Percentiles rank a stretch among this genome's conserved stretches.
Conservation (phyloP, 2,329 filamentous ascomycete genomes). For the Phoma sp. region DNA sequence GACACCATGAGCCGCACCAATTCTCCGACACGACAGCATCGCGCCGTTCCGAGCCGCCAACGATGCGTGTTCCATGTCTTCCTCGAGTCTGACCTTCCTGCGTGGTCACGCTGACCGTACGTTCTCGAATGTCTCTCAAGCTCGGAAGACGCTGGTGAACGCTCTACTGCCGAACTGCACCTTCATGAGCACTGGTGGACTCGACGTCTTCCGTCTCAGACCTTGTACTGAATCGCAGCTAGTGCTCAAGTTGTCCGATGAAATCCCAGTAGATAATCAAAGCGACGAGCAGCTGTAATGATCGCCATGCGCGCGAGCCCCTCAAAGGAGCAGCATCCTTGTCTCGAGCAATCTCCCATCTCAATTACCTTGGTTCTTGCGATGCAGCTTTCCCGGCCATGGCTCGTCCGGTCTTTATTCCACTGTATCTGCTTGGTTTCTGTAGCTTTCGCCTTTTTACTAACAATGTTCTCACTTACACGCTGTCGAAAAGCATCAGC, state of each 20-base stretch:
- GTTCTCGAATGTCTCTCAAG: not conserved
- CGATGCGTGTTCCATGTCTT: not conserved
- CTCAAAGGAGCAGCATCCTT: conserved; percentile 11
- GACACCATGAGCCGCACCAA: not conserved
- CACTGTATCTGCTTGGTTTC: not conserved
- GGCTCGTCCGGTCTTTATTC: not conserved
- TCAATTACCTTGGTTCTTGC: not conserved
- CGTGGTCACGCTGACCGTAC: not conserved
- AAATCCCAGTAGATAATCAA: not conserved
- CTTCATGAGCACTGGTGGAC: not conserved
- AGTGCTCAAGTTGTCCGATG: not conserved
- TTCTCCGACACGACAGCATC: not conserved
- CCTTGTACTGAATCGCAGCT: not conserved
- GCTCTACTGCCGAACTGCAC: not conserved
- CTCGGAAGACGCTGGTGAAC: not conserved
- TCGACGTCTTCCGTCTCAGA: not conserved
- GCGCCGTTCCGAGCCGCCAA: not conserved
- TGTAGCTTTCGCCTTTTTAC: not conserved
- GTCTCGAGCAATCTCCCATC: conserved; percentile 10
- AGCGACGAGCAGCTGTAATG: not conserved
- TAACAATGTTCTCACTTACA: conserved; percentile 8
- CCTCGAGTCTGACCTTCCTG: too few species aligned
- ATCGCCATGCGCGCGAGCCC: conserved; percentile 7
- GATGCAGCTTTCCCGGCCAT: not conserved
- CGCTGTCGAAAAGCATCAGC: not conserved